Evolutionary conservation across 2,329 filamentous ascomycete species (phyloP).

Genomic region (Exophiala sp.): DNA sequence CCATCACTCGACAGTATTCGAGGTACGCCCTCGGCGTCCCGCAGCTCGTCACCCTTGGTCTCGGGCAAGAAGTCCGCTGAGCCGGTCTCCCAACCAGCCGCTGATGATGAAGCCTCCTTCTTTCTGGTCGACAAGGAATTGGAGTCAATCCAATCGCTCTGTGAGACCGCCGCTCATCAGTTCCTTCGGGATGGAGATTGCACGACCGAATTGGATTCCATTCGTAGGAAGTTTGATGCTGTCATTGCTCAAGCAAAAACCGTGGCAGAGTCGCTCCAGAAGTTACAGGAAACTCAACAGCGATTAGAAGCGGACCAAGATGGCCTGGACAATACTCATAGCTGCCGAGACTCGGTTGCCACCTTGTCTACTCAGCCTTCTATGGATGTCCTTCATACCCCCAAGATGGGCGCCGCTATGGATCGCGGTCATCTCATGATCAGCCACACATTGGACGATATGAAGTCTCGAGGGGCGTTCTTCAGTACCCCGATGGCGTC

Average conservation of each 20-base stretch:
- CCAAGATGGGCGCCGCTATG: slow-evolving; percentile 7
- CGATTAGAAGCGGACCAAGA: slow-evolving; percentile 22
- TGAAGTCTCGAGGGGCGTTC: slow-evolving; percentile 13
- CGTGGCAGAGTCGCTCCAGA: slow-evolving; percentile 53
- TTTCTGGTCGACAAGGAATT: slow-evolving; percentile 72
- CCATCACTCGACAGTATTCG: slow-evolving; percentile 13
- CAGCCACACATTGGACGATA: slow-evolving; percentile 13
- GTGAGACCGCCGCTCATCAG: slow-evolving; percentile 81
- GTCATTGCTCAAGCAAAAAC: slow-evolving; percentile 57
- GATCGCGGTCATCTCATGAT: slow-evolving; percentile 3
- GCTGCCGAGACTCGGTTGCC: slow-evolving; percentile 5
- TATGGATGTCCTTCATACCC: slow-evolving; percentile 10
- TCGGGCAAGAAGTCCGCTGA: slow-evolving; percentile 7
- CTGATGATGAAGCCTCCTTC: slow-evolving; percentile 53
- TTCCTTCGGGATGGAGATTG: slow-evolving; percentile 85
- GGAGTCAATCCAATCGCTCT: slow-evolving; percentile 72
- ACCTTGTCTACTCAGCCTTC: slow-evolving; percentile 15
- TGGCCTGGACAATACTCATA: slow-evolving; percentile 6
- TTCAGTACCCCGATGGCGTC: slow-evolving; percentile 9
- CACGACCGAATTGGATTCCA: slow-evolving; percentile 64
- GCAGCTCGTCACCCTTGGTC: slow-evolving; percentile 10
- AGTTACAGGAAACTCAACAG: slow-evolving; percentile 35
- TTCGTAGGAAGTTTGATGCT: slow-evolving; percentile 59
- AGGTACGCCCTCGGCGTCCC: slow-evolving; percentile 7
- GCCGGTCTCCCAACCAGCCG: not conserved